phyloP scores from a whole-genome alignment of 805 yeast species.

The Candida takata region DNA sequence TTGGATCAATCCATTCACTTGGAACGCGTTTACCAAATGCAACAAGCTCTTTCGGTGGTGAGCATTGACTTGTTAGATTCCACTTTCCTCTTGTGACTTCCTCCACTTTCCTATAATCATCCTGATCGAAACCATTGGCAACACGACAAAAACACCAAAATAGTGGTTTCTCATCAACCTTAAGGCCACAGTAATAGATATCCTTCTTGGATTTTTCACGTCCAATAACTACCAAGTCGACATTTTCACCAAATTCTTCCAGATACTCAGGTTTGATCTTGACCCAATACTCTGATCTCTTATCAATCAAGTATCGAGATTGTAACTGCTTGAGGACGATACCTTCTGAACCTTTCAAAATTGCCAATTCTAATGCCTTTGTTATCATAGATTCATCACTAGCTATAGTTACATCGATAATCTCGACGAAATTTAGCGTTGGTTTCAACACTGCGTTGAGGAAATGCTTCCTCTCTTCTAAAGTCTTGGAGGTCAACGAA shows the following conservation, averaged over 20 bases:
- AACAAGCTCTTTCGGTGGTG: constrained; percentile 37
- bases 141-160: constrained; percentile 70
- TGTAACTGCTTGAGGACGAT: constrained; percentile 62
- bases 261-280: constrained; percentile 90
- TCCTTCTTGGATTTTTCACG: constrained; percentile 63
- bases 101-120: constrained; percentile 54
- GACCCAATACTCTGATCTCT: constrained; percentile 63
- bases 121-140: constrained; percentile 74
- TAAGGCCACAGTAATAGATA: constrained; percentile 66
- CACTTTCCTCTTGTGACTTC: constrained; percentile 54
- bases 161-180: constrained; percentile 15
- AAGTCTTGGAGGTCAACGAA: constrained; percentile 47
- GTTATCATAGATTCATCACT: constrained; percentile 46
- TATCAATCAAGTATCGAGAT: constrained; percentile 54
- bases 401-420: constrained; percentile 36
- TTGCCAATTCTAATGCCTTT: constrained; percentile 47
- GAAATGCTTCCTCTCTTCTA: constrained; percentile 49
- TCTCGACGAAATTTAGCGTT: constrained; percentile 36
- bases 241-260: constrained; percentile 77
- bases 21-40: constrained; percentile 60
- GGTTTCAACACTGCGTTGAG: constrained; percentile 41
- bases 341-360: constrained; percentile 70
- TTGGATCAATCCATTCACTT: constrained; percentile 72
- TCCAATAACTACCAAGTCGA: constrained; percentile 78
- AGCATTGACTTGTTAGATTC: constrained; percentile 34